phyloP scores from a whole-genome alignment of 192 early-diverging fungal genomes.

The Mortierella hygrophila region DNA sequence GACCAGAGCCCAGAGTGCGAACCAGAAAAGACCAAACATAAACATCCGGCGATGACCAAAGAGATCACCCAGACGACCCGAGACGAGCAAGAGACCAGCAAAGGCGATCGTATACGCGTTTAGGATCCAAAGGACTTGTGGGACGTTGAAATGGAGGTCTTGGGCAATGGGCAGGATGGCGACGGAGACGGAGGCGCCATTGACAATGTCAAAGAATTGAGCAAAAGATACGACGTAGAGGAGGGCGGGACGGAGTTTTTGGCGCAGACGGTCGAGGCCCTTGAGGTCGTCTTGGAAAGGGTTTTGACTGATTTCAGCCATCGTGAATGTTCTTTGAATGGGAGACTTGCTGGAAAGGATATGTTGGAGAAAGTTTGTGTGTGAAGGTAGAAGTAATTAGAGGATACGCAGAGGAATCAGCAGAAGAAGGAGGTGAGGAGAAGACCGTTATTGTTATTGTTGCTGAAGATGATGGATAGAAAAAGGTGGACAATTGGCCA shows the following conservation, averaged over 20 bases:
- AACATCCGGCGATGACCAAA: constrained; percentile 54
- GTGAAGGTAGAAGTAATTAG: too few species aligned
- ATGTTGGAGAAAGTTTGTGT: too few species aligned
- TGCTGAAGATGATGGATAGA: not conserved
- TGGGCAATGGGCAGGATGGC: constrained; percentile 29
- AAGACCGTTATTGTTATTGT: not conserved
- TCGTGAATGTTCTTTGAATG: not conserved
- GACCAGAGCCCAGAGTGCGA: constrained; percentile 32
- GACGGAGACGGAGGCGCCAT: constrained; percentile 32
- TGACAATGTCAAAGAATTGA: constrained; percentile 32
- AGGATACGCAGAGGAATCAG: not conserved
- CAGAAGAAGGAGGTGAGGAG: not conserved
- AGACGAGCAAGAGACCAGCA: constrained; percentile 50
- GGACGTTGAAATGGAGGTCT: constrained; percentile 22
- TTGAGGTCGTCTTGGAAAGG: not conserved
- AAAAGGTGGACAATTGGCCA: not conserved
- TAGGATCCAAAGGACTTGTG: constrained; percentile 34
- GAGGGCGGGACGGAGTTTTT: not conserved
- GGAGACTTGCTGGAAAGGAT: not conserved
- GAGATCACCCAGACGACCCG: constrained; percentile 49
- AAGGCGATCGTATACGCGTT: constrained; percentile 55
- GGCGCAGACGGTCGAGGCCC: not conserved
- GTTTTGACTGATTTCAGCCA: not conserved
- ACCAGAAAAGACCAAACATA: constrained; percentile 46
- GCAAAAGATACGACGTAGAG: constrained; percentile 21